Conservation (phyloP, 805 yeast genomes). For the Ogataea dorogensis region DNA sequence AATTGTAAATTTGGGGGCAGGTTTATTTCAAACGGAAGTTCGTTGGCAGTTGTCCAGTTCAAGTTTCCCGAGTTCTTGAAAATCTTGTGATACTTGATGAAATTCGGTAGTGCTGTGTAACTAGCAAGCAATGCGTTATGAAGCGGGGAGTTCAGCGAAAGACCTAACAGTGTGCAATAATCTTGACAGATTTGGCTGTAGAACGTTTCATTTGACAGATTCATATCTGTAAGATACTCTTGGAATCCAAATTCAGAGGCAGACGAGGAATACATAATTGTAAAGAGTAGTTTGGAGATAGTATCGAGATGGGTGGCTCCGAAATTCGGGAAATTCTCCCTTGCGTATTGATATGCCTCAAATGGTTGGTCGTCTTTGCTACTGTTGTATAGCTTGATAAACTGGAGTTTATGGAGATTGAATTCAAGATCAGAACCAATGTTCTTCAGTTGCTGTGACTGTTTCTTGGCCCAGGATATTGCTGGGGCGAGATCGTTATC, state of each 20-base stretch:
- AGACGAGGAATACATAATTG: constrained; percentile 29
- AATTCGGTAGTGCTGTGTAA: constrained; percentile 50
- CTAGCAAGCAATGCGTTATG: constrained; percentile 51
- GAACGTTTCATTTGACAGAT: constrained; percentile 17
- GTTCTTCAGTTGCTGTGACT: constrained; percentile 26
- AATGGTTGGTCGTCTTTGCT: constrained; percentile 21
- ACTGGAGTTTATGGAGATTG: constrained; percentile 43
- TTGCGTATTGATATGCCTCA: constrained; percentile 45
- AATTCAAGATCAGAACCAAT: constrained; percentile 46
- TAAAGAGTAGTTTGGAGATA: constrained; percentile 45
- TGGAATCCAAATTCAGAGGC: constrained; percentile 10
- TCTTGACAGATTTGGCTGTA: constrained; percentile 40
- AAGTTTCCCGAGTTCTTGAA: constrained; percentile 36
- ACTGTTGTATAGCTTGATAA: constrained; percentile 32
- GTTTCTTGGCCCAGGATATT: constrained; percentile 44
- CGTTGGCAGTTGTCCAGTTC: constrained; percentile 57
- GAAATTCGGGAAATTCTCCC: constrained; percentile 38
- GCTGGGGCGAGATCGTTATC: constrained; percentile 43
- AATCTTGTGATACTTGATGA: constrained; percentile 47
- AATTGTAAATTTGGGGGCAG: constrained; percentile 53
- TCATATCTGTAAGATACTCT: constrained; percentile 8
- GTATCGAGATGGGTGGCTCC: constrained; percentile 39
- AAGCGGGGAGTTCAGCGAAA: constrained; percentile 54
- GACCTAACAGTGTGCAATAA: constrained; percentile 47
- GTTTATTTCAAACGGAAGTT: constrained; percentile 60